phyloP scores from a whole-genome alignment of 2,329 filamentous ascomycete species.

The Cercospora sesami region DNA sequence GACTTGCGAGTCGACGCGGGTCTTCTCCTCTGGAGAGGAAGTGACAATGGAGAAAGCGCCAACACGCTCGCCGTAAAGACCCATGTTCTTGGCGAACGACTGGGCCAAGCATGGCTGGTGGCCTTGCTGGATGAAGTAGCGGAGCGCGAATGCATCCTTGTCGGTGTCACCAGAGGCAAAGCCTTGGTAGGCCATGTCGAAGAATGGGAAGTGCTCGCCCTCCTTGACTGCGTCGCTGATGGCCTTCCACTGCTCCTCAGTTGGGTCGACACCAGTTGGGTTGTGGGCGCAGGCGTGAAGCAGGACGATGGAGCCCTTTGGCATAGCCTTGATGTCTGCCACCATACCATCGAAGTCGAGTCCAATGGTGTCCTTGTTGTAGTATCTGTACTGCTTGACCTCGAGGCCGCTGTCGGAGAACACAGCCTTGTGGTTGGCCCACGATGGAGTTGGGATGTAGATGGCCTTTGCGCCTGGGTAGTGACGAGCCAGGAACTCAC shows the following conservation, averaged over 20 bases:
- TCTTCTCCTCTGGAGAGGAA: slow-evolving; percentile 83
- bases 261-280: slow-evolving; percentile 94
- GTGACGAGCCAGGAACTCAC: slow-evolving; percentile 87
- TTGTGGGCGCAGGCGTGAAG: slow-evolving; percentile 98
- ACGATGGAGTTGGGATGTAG: slow-evolving; percentile 93
- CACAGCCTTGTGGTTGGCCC: slow-evolving; percentile 97
- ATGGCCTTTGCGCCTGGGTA: slow-evolving; percentile 91
- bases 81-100: slow-evolving; percentile 99
- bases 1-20: slow-evolving; percentile 93
- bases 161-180: slow-evolving; percentile 91
- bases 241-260: slow-evolving; percentile 84
- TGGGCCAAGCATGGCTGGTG: slow-evolving; percentile 86
- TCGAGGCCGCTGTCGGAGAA: slow-evolving; percentile 90
- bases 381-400: slow-evolving; percentile 96
- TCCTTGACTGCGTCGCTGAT: slow-evolving; percentile 85
- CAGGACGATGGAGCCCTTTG: slow-evolving; percentile 82
- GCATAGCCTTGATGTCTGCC: slow-evolving; percentile 84
- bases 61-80: slow-evolving; percentile 96
- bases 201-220: slow-evolving; percentile 89
- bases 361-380: slow-evolving; percentile 97
- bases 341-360: slow-evolving; percentile 95
- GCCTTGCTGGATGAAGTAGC: slow-evolving; percentile 89
- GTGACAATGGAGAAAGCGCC: slow-evolving; percentile 94
- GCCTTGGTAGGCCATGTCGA: slow-evolving; percentile 99
- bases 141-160: slow-evolving; percentile 88